phyloP scores from a whole-genome alignment of 768 basidiomycete genomes.

The Russula sp. region DNA sequence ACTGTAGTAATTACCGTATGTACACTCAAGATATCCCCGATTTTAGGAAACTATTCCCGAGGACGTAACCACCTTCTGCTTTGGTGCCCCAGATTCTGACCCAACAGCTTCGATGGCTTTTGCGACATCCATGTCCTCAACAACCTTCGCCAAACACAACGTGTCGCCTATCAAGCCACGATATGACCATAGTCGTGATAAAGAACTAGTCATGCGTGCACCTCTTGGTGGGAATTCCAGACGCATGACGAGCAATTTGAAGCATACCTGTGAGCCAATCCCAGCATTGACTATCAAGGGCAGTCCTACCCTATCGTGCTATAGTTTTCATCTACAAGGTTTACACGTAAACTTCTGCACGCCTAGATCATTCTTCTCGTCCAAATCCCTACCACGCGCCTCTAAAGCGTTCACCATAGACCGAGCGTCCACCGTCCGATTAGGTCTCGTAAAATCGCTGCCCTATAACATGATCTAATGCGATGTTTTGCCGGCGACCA shows the following conservation, averaged over 20 bases:
- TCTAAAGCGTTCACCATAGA: conserved; percentile 31
- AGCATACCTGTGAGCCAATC: conserved; percentile 40
- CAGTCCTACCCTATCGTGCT: conserved; percentile 34
- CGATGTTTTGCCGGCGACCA: neutral
- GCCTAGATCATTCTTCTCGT: neutral
- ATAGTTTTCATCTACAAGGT: conserved; percentile 33
- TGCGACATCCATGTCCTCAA: conserved; percentile 36
- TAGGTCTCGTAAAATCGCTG: conserved; percentile 32
- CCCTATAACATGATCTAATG: conserved; percentile 34
- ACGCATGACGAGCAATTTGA: too few species aligned
- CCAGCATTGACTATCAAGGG: conserved; percentile 48
- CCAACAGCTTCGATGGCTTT: conserved; percentile 29
- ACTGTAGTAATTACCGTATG: too few species aligned
- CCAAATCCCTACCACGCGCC: conserved; percentile 23
- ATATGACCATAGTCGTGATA: conserved; percentile 32
- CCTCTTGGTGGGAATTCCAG: neutral
- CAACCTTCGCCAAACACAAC: conserved; percentile 40
- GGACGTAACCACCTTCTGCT: conserved; percentile 15
- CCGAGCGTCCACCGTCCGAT: conserved; percentile 34
- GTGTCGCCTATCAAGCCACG: conserved; percentile 38
- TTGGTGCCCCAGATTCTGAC: conserved; percentile 13
- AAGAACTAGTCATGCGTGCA: conserved; percentile 29
- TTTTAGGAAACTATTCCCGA: conserved; percentile 9
- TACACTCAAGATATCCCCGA: too few species aligned
- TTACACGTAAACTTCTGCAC: neutral